Evolutionary conservation across 495 filamentous ascomycete species (phyloP).

Genomic region (Aspergillus avenaceus): DNA sequence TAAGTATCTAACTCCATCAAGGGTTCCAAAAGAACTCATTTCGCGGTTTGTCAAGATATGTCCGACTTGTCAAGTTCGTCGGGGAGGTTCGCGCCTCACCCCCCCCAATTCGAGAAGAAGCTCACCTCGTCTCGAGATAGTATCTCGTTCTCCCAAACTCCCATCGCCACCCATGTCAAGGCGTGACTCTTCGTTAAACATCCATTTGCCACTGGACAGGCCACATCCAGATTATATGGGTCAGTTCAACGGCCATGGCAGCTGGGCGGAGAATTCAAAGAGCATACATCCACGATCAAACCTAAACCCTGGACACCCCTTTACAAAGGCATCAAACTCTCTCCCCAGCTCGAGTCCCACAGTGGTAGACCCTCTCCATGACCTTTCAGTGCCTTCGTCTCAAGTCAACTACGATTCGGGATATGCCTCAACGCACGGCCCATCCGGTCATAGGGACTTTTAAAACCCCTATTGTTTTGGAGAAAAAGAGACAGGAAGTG

Average conservation of each 20-base stretch:
- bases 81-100: constrained; percentile 41
- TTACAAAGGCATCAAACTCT: constrained; percentile 18
- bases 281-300: constrained; percentile 20
- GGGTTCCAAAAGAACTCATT: constrained; percentile 57
- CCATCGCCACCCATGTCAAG: constrained; percentile 35
- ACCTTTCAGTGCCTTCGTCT: constrained; percentile 29
- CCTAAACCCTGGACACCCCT: constrained; percentile 20
- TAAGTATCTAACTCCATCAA: no score
- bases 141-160: constrained; percentile 38
- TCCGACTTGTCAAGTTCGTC: constrained; percentile 47
- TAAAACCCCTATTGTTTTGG: constrained; percentile 1
- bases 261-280: constrained; percentile 27
- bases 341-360: constrained; percentile 26
- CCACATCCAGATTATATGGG: constrained; percentile 31
- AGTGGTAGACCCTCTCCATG: constrained; percentile 28
- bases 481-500: not conserved
- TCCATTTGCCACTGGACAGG: constrained; percentile 23
- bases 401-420: constrained; percentile 31
- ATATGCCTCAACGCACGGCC: constrained; percentile 28
- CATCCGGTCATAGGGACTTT: constrained; percentile 26
- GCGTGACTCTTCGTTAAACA: constrained; percentile 32
- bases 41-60: constrained; percentile 56
- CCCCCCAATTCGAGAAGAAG: constrained; percentile 42
- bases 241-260: constrained; percentile 22
- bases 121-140: constrained; percentile 36